phyloP scores from a whole-genome alignment of 1,139 yeast species.

The Nakaseomyces sp. region DNA sequence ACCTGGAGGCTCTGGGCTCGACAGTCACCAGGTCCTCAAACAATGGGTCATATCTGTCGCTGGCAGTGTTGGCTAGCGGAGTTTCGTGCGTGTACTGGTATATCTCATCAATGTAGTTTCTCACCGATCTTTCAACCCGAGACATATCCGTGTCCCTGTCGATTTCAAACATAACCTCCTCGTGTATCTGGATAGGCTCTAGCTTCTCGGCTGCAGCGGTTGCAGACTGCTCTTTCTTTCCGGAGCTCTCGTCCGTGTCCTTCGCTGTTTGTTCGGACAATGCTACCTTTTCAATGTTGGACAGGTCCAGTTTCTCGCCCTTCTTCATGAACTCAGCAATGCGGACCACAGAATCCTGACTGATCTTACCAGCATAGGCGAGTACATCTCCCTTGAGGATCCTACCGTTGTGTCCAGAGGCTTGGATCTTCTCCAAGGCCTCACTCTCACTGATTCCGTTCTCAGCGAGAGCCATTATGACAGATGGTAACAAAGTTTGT shows the following conservation, averaged over 20 bases:
- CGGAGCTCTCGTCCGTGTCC: no score
- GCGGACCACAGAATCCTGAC: slow-evolving; percentile 42
- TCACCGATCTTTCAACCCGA: slow-evolving; percentile 14
- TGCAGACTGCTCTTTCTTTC: no score
- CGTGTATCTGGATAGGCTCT: neutral
- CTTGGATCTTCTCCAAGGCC: slow-evolving; percentile 62
- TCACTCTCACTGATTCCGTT: slow-evolving; percentile 58
- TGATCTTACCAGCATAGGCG: slow-evolving; percentile 68
- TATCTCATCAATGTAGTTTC: slow-evolving; percentile 19
- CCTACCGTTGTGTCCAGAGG: slow-evolving; percentile 86
- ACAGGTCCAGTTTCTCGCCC: slow-evolving; percentile 63
- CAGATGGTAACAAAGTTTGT: slow-evolving; percentile 76
- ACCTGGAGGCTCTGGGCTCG: slow-evolving; percentile 49
- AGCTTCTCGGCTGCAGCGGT: neutral
- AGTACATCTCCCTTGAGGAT: slow-evolving; percentile 84
- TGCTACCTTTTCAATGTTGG: slow-evolving; percentile 46
- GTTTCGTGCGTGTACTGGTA: slow-evolving; percentile 20
- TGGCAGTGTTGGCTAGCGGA: slow-evolving; percentile 23
- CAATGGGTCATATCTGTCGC: slow-evolving; percentile 48
- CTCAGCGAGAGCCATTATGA: slow-evolving; percentile 52
- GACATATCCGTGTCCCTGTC: slow-evolving; percentile 18
- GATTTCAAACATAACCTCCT: neutral
- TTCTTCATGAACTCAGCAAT: slow-evolving; percentile 51
- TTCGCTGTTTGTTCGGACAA: no score
- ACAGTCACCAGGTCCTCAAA: slow-evolving; percentile 61